Evolutionary conservation across 495 filamentous ascomycete genomes (phyloP).

Genomic region (Viridothelium virens): DNA sequence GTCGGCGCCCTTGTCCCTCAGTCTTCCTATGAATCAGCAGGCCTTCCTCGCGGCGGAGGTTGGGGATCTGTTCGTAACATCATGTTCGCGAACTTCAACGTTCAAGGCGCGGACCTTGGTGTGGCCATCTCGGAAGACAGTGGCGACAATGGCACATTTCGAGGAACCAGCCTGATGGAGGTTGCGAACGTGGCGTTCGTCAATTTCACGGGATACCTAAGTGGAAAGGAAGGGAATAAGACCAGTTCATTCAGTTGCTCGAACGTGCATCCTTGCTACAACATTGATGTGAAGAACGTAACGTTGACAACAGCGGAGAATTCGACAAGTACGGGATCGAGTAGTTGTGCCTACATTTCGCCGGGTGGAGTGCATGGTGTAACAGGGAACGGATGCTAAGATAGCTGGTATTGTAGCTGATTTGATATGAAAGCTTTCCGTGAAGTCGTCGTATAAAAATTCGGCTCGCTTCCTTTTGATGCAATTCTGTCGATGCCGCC

Average conservation of each 20-base stretch:
- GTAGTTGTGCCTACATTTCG: slow-evolving; percentile 14
- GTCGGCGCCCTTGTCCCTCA: slow-evolving; percentile 43
- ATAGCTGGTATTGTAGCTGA: neutral
- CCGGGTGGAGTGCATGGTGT: slow-evolving; percentile 19
- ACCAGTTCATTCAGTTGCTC: slow-evolving; percentile 1
- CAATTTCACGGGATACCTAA: slow-evolving; percentile 47
- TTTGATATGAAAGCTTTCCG: neutral
- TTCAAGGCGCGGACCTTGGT: slow-evolving; percentile 40
- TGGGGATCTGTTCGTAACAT: slow-evolving; percentile 49
- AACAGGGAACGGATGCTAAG: slow-evolving; percentile 14
- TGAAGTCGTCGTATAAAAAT: neutral
- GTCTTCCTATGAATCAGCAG: slow-evolving; percentile 42
- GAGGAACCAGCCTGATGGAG: slow-evolving; percentile 45
- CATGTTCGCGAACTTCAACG: slow-evolving; percentile 46
- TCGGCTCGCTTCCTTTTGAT: neutral
- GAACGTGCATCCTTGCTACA: slow-evolving; percentile 19
- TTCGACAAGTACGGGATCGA: slow-evolving; percentile 18
- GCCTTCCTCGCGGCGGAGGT: slow-evolving; percentile 43
- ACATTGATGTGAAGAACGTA: slow-evolving; percentile 18
- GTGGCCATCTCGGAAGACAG: slow-evolving; percentile 43
- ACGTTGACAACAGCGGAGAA: slow-evolving; percentile 14
- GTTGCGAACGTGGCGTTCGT: slow-evolving; percentile 46
- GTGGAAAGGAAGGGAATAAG: slow-evolving; percentile 17
- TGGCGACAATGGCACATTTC: slow-evolving; percentile 46
- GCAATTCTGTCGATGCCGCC: neutral